These are phyloP conservation scores for Mortierella sp. DNA, from an alignment of 371 early-diverging fungal species.

Conservation along the genomic window DNA sequence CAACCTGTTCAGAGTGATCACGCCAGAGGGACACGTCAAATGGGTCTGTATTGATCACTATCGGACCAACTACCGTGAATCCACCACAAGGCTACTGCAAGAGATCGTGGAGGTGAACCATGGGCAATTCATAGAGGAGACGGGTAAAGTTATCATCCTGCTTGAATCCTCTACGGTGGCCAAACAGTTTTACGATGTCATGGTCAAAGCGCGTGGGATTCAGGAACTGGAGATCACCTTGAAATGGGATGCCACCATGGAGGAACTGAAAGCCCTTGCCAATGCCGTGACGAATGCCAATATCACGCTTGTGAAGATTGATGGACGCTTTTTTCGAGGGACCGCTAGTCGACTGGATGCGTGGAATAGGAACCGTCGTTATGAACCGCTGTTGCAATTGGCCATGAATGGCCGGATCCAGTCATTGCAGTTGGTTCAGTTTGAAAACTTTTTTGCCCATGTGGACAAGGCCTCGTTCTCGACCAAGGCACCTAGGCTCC, in stretches of 20 bases:
- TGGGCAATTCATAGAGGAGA: neutral
- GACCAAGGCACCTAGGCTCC: too few species aligned
- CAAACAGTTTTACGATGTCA: conserved; percentile 5
- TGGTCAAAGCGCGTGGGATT: conserved; percentile 4
- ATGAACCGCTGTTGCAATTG: too few species aligned
- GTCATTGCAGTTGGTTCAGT: too few species aligned
- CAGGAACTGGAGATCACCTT: conserved; percentile 6
- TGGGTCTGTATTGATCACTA: conserved; percentile 30
- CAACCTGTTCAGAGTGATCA: conserved; percentile 19
- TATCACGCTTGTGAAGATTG: too few species aligned
- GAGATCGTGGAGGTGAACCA: conserved; percentile 2
- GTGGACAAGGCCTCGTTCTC: too few species aligned
- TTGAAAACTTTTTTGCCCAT: too few species aligned
- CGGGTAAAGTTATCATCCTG: conserved; percentile 1
- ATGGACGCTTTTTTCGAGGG: too few species aligned
- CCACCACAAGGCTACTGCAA: neutral
- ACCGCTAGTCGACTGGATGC: too few species aligned
- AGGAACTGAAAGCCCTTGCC: conserved; percentile 9
- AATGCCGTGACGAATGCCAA: conserved; percentile 1
- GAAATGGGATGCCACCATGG: conserved; percentile 5
- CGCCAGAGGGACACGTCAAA: conserved; percentile 17
- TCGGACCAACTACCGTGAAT: neutral
- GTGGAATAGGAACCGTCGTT: too few species aligned
- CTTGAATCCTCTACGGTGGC: neutral
- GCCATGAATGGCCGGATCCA: too few species aligned